Evolutionary conservation across 257 asterid genomes (phyloP).

Genomic region (Primulina huaijiensis): DNA sequence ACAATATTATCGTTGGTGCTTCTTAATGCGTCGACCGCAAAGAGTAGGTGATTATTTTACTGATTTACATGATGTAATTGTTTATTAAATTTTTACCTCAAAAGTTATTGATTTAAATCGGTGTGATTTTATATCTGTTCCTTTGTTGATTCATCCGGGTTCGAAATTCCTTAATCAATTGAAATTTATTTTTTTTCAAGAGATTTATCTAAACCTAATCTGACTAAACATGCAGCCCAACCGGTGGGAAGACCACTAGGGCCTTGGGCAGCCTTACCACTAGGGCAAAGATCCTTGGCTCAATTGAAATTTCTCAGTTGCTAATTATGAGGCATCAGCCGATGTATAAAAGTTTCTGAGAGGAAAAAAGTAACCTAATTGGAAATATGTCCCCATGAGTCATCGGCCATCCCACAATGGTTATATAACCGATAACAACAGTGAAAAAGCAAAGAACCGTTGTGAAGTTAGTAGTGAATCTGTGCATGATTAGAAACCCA

Average conservation of each 20-base stretch:
- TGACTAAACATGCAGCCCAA: too few relatives aligned
- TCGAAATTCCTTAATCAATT: background rate
- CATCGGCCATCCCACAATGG: background rate
- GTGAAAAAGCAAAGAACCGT: background rate
- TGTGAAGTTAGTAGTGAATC: background rate
- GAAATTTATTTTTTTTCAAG: too few relatives aligned
- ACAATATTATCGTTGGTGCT: slow-evolving; percentile 45
- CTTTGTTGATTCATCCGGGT: background rate
- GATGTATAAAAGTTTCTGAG: background rate
- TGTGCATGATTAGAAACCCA: background rate
- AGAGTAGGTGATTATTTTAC: slow-evolving; percentile 4
- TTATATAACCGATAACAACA: background rate
- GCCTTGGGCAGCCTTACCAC: too few relatives aligned
- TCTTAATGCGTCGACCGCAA: slow-evolving; percentile 1
- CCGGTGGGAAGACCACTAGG: too few relatives aligned
- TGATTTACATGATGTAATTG: background rate
- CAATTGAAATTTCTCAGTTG: too few relatives aligned
- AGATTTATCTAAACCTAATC: too few relatives aligned
- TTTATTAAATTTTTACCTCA: background rate
- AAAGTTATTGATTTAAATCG: background rate
- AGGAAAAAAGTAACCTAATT: too few relatives aligned
- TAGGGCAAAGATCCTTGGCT: too few relatives aligned
- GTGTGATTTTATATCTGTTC: background rate
- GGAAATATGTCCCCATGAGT: background rate
- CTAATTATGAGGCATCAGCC: background rate